Evolutionary conservation across 805 yeast genomes (phyloP), one percentile per base, ranked within the genome.

Genomic region (Lipomyces sp.): DNA sequence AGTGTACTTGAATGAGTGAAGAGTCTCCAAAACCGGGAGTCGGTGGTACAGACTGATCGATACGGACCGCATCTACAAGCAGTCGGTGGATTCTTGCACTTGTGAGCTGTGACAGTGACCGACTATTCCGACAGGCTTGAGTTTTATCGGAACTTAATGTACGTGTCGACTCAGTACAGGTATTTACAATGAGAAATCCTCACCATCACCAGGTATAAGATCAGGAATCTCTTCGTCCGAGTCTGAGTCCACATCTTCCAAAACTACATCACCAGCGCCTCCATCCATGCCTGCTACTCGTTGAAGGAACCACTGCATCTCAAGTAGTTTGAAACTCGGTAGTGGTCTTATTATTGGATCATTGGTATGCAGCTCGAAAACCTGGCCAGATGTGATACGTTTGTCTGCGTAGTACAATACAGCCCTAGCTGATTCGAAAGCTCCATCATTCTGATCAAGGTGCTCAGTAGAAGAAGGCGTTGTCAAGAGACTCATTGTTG

Each of bases 231-330:
- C n/a, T 39, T 39, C 45, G 45, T 39, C n/a, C 45, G 45, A 39
- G 45, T 39, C 45, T 13, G 13, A 4, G 45, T 39, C 45, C 45
- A 39, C 13, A 39, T 39, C 45, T 39, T 39, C 45, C 45, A 4
- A 39, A 39, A 13, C 45, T 39, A 39, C 15, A 39, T 39, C 45
- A 39, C 45, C 45, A 39, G 45, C 45, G 15, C 7, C 45, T 4
- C 45, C 45, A 39, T 18, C 45, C 45, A 39, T 39, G 45, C 45
- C 45, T 39, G 45, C 45, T 39, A 39, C 45, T 13, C 45, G 45
- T 39, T 39, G 45, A 39, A 39, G 45, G 45, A 39, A 39, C 45
- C 45, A 39, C 45, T 39, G 45, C 45, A 39, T 39, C 45, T 39
- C n/a, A 39, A 39, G 45, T 39, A 39, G 45, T 39, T 39, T 15